Evolutionary conservation across 768 basidiomycete species (phyloP), one percentile per base, ranked within the genome.

Genomic region (Trametopsis cervina): DNA sequence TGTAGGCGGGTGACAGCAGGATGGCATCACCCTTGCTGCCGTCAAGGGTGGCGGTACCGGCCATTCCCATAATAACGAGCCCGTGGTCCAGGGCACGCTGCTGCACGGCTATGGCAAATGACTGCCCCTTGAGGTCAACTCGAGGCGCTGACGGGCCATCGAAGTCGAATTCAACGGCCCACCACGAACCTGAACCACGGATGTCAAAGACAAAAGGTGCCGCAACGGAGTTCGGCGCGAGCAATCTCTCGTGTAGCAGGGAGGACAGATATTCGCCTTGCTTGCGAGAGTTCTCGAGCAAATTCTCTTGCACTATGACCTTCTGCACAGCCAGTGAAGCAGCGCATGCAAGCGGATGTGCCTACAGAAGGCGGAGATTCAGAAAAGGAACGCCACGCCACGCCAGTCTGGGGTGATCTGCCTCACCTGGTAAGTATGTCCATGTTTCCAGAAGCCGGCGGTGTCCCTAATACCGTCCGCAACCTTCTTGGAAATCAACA

Each of bases 81-180:
- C 80, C 81, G 40, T 85, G 81, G 57, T 76, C 65, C 49, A 92
- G 61, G 46, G 81, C 79, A 39, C 74, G 77, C 23, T 78, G 83
- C 63, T 90, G 89, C 13, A 86, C 74, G 18, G 77, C 69, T 65
- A 81, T 77, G 15, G 80, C 87, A 57, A 91, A 87, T 27, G 63
- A 61, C 41, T 74, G 51, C 2, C 72, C 75, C 54, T 72, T 70
- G 50, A 85, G 73, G 50, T 80, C 68, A 15, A 78, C 43, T n/a
- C 63, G 62, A 29, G 63, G 49, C 9, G 69, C 72, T 47, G 72
- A 68, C 11, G 64, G 59, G 13, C 60, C 62, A 4, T 71, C 70
- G 53, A 86, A 80, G 55, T 90, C 86, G 53, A 89, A 91, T 60
- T 93, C 90, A 46, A 93, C 67, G 20, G 72, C 84, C 85, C 85